phyloP scores from a whole-genome alignment of 2,329 filamentous ascomycete species.

The Sordariomycetes sp. region DNA sequence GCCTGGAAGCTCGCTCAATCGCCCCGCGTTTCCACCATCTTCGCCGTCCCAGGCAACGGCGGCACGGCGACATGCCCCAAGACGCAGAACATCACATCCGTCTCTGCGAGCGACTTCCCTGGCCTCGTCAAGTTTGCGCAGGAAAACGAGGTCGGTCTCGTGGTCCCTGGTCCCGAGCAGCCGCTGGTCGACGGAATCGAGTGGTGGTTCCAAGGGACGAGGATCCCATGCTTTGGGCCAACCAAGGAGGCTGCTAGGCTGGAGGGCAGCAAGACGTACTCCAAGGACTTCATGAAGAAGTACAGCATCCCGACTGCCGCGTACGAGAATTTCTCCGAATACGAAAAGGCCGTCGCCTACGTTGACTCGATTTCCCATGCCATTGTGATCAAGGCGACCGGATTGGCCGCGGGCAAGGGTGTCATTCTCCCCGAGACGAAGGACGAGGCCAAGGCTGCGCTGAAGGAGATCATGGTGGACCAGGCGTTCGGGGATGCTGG shows the following conservation, averaged over 20 bases:
- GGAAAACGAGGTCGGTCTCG: constrained; percentile 52
- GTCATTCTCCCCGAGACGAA: constrained; percentile 26
- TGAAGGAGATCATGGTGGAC: constrained; percentile 60
- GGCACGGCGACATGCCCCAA: constrained; percentile 59
- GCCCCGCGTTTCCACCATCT: constrained; percentile 50
- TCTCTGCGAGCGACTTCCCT: constrained; percentile 49
- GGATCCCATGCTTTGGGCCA: constrained; percentile 60
- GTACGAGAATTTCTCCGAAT: constrained; percentile 59
- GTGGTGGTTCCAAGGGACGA: constrained; percentile 48
- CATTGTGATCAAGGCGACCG: constrained; percentile 67
- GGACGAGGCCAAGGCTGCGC: constrained; percentile 51
- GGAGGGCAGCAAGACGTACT: constrained; percentile 72
- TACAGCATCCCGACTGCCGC: constrained; percentile 65
- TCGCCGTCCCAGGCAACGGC: constrained; percentile 52
- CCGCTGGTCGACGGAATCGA: constrained; percentile 69
- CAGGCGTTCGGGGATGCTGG: constrained; percentile 59
- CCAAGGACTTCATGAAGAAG: constrained; percentile 70
- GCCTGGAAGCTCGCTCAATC: constrained; percentile 67
- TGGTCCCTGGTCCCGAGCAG: constrained; percentile 67
- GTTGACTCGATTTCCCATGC: constrained; percentile 47
- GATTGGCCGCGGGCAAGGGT: constrained; percentile 69
- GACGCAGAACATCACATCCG: constrained; percentile 25
- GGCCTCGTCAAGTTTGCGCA: constrained; percentile 53
- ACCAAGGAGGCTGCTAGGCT: constrained; percentile 59
- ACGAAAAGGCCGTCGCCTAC: constrained; percentile 50